Base-by-base conservation (phyloP, 23 red algal genomes). In the Gracilariopsis chorda region DNA sequence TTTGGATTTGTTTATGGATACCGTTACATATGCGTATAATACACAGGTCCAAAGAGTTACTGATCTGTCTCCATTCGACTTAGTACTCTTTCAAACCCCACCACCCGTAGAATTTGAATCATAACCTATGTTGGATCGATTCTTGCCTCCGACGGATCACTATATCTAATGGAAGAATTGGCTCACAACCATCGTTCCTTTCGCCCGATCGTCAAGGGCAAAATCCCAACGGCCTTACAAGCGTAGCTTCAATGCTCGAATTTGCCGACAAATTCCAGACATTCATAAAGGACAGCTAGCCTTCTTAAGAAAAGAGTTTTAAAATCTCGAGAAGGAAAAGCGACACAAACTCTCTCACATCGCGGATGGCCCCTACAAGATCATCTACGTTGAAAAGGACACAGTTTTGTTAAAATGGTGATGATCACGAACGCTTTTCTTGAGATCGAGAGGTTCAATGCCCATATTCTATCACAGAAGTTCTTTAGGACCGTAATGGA, bases 281-380 rank as follows among this genome's bases (percentile, higher is more conserved):
- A 27, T 46, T 27, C 1, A 77, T 45, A 1, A 27, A 21, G 29
- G 37, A 43, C n/a, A 43, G 2, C 17, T 21, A 2, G 70, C 30
- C 21, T 46, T 77, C 47, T 10, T 77, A 43, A 43, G 70, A 13
- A 77, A 77, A 48, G 70, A 77, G 17, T 77, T 45, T 45, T 77
- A 45, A 3, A 48, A 27, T 16, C 41, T 23, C 20, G 29, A 77
- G 16, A 77, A 43, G 36, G 41, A 27, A 13, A 46, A 44, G 37
- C 70, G 52, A 7, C 52, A 77, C 23, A 77, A 77, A 21, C 37
- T 77, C 41, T 43, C 70, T 16, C 70, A 33, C 47, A 77, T 77
- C 70, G 70, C 70, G 12, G 39, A 45, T 77, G 70, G 70, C 47
- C 36, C 70, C 12, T 77, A 43, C 70, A 35, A 41, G 10, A 41